Conservation (phyloP, 1,284 basidiomycete genomes). For the Fistulina hepatica region DNA sequence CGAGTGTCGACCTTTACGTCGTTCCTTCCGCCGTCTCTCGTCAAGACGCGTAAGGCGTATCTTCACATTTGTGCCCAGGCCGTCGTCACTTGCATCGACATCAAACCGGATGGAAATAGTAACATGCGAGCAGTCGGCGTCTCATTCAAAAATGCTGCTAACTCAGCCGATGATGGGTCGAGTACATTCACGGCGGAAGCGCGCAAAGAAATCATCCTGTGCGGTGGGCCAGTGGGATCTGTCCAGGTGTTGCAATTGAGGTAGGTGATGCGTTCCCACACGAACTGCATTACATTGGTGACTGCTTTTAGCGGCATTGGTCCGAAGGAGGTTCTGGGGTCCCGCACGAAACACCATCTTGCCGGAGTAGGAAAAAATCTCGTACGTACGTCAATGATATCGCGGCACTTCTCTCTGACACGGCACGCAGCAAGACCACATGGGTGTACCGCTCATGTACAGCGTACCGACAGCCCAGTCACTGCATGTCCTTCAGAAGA, state of each 20-base stretch:
- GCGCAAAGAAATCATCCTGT: constrained; percentile 20
- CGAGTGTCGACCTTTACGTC: too few species aligned
- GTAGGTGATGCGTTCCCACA: constrained; percentile 4
- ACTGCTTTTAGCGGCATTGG: constrained; percentile 16
- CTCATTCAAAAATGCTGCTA: constrained; percentile 5
- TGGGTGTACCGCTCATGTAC: constrained; percentile 9
- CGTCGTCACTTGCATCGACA: constrained; percentile 1
- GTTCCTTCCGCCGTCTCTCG: too few species aligned
- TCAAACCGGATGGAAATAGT: constrained; percentile 4
- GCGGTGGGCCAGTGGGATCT: constrained; percentile 21
- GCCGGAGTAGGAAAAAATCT: constrained; percentile 16
- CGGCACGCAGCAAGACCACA: constrained; percentile 9
- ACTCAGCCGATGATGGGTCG: background rate
- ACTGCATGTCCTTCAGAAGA: constrained; percentile 4
- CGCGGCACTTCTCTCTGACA: background rate
- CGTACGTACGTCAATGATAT: constrained; percentile 9
- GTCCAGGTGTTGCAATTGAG: constrained; percentile 20
- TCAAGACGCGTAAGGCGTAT: too few species aligned
- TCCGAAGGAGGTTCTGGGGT: constrained; percentile 8
- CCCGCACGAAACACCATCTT: constrained; percentile 11
- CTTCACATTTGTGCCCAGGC: constrained; percentile 8
- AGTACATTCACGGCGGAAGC: constrained; percentile 15
- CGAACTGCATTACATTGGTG: background rate
- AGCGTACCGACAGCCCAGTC: constrained; percentile 8
- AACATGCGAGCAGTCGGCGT: constrained; percentile 12